Conservation (phyloP, 176 grass and related monocot genomes). For the Rhipidocladum racemiflorum region DNA sequence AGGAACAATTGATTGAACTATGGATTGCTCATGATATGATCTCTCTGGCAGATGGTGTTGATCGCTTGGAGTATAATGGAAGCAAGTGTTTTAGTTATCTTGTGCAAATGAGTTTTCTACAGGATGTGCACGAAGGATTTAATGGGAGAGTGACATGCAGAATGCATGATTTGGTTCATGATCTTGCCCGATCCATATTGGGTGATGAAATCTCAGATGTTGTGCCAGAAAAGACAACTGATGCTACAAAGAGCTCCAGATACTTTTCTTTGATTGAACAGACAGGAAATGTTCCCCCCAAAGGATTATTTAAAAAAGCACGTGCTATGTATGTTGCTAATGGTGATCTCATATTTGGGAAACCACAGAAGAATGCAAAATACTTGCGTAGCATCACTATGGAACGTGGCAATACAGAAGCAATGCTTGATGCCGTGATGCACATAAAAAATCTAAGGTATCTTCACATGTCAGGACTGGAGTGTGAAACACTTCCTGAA, state of each 20-base stretch:
- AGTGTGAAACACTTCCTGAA: not conserved
- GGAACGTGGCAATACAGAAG: rapidly evolving
- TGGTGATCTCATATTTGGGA: not conserved
- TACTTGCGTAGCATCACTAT: not conserved
- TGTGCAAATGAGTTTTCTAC: conserved; percentile 17
- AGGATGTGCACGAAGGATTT: not conserved
- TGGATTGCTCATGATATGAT: conserved; percentile 30
- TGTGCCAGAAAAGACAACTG: not conserved
- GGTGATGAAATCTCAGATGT: not conserved
- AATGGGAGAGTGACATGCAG: not conserved
- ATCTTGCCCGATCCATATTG: conserved; percentile 1
- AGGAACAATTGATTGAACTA: conserved; percentile 17
- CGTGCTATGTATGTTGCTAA: not conserved
- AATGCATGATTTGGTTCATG: conserved; percentile 26
- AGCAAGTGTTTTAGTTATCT: not conserved
- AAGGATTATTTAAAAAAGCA: not conserved
- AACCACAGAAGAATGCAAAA: not conserved
- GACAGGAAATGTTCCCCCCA: not conserved
- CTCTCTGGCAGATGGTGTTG: not conserved
- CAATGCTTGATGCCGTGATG: not conserved
- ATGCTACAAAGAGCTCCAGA: not conserved
- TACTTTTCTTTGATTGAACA: not conserved
- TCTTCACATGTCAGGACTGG: not conserved
- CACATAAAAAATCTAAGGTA: conserved; percentile 12
- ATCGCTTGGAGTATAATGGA: too few species aligned